Evolutionary conservation across 2,329 filamentous ascomycete species (phyloP).

Genomic region (Colletotrichum brevisporum): DNA sequence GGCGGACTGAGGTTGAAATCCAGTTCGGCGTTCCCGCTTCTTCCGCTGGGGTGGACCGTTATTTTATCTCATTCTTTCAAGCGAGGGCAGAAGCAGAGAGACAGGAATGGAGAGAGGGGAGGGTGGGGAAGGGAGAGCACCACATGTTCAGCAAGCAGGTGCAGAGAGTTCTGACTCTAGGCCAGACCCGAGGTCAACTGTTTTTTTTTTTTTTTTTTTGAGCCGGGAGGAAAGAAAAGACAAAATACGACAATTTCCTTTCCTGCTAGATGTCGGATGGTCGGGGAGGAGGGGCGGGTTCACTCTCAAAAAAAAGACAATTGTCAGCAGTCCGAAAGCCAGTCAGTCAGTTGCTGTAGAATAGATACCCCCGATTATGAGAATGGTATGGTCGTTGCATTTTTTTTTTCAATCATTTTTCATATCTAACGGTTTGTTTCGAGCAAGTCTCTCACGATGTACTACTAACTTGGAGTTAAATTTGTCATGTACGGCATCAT

Average conservation of each 20-base stretch:
- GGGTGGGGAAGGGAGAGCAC: no score
- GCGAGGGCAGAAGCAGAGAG: no score
- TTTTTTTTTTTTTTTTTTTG: no score
- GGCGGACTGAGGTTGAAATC: no score
- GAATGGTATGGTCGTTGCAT: conserved; percentile 5
- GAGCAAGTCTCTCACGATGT: background rate
- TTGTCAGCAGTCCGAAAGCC: conserved; percentile 19
- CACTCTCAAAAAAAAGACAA: background rate
- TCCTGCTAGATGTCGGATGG: background rate
- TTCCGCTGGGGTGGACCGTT: no score
- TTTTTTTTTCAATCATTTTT: conserved; percentile 27
- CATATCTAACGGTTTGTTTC: background rate
- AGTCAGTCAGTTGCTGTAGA: conserved; percentile 49
- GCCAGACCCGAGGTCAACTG: no score
- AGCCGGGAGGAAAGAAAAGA: background rate
- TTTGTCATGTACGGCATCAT: conserved; percentile 3
- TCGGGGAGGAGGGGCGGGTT: conserved; percentile 15
- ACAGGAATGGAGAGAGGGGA: no score
- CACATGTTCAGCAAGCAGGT: no score
- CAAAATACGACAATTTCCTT: background rate
- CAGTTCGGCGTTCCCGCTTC: no score
- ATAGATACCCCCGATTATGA: conserved; percentile 58
- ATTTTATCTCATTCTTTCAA: no score
- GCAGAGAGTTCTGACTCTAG: no score
- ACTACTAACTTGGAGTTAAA: background rate